phyloP scores from a whole-genome alignment of 495 filamentous ascomycete species.

The Penicillium argentinense region DNA sequence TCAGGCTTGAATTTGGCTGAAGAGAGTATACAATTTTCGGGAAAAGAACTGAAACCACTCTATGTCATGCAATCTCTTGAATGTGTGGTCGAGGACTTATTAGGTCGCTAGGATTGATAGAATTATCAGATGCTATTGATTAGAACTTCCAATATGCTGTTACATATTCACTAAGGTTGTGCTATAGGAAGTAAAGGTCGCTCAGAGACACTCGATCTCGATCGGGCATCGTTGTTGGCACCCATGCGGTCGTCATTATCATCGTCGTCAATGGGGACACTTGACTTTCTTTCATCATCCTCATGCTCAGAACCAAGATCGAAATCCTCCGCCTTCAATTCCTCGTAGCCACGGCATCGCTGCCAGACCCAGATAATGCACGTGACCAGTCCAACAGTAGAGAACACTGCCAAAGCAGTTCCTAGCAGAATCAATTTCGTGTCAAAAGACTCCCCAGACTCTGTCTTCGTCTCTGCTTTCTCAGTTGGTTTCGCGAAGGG shows the following conservation, averaged over 20 bases:
- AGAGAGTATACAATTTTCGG: no score
- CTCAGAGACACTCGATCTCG: no score
- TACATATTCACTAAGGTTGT: no score
- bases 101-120: no score
- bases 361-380: constrained; percentile 3
- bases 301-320: constrained; percentile 8
- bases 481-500: neutral
- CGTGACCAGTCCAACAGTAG: neutral
- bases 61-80: no score
- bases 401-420: neutral
- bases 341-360: constrained; percentile 6
- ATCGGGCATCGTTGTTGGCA: no score
- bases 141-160: no score
- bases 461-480: neutral
- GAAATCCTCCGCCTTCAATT: constrained; percentile 15
- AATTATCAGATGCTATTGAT: no score
- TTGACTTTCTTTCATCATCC: no score
- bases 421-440: neutral
- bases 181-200: neutral
- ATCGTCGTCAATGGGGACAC: constrained; percentile 1
- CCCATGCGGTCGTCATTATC: neutral
- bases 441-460: neutral
- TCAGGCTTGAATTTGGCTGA: no score
- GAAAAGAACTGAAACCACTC: no score
- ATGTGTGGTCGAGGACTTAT: no score